Evolutionary conservation across 139 green algal genomes (phyloP), one percentile per base, ranked within the genome.

Genomic region (Haematococcus lacustris): DNA sequence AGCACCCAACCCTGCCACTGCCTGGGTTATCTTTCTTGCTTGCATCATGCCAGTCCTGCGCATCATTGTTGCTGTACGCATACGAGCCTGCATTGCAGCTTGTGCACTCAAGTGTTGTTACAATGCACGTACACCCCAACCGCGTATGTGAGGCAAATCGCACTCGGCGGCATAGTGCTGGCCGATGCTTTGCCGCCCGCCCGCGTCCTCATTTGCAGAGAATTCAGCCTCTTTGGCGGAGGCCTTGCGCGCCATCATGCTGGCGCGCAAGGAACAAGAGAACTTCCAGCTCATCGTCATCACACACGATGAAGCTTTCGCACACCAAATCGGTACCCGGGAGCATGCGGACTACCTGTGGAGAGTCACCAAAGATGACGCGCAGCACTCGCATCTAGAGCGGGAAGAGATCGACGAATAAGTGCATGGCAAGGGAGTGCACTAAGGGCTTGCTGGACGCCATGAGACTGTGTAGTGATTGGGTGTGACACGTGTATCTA

Each of bases 261-360:
- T 91, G 28, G 72, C 85, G 2, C 78, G 96, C 4, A 30, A 71
- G 6, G 88, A 82, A 6, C 91, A 98, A 80, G 88, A 95, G 61
- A 97, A 97, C 80, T 98, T 99, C 84, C 95, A 99, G 87, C 89
- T 98, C 32, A 90, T 99, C 28, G 90, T 99, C 41, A 99, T 99
- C 85, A 99, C 95, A 0, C 95, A 99, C 76, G 95, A 99, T 73
- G 94, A 98, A 78, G 60, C 80, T 33, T 98, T 98, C 78, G 91
- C 84, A 0, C 75, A 81, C 3, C 78, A 85, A 35, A 89, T 95
- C 17, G 90, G 90, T 70, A 90, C 83, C 6, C 73, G 74, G 6
- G 73, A 93, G 80, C 74, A 93, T 63, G 81, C 82, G 7, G 91
- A 96, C 66, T 85, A 78, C 70, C 74, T 93, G 71, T 96, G 89